phyloP scores from a whole-genome alignment of 371 early-diverging fungal genomes.

The Funneliformis caledonium region DNA sequence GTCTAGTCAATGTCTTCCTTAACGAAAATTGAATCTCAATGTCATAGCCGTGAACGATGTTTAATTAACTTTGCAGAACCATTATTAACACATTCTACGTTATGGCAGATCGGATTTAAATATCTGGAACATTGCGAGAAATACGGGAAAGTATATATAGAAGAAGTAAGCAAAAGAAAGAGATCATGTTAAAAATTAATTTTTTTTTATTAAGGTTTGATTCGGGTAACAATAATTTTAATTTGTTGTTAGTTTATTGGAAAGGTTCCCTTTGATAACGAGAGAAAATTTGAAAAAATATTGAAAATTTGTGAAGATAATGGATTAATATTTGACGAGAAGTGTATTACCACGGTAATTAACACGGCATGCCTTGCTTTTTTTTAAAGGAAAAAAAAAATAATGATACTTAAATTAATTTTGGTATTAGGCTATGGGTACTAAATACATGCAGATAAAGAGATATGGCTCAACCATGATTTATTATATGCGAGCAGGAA shows the following conservation, averaged over 20 bases:
- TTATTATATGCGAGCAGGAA: slow-evolving; percentile 27
- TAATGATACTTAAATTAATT: not conserved
- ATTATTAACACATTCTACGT: not conserved
- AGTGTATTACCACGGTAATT: slow-evolving; percentile 29
- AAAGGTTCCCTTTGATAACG: slow-evolving; percentile 30
- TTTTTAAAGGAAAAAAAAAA: not conserved
- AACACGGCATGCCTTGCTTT: not conserved
- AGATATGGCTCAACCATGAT: slow-evolving; percentile 27
- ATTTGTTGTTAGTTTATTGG: slow-evolving; percentile 24
- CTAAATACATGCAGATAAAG: slow-evolving; percentile 13
- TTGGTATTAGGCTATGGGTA: not conserved
- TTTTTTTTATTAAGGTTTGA: not conserved
- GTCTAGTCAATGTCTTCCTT: not conserved
- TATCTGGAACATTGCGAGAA: slow-evolving; percentile 30
- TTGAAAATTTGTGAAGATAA: slow-evolving; percentile 37
- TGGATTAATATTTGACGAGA: slow-evolving; percentile 15
- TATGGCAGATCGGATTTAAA: slow-evolving; percentile 39
- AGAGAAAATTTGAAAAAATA: slow-evolving; percentile 25
- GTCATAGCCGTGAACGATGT: slow-evolving; percentile 15
- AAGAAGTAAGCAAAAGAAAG: slow-evolving; percentile 4
- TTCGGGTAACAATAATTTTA: not conserved
- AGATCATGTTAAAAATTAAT: not conserved
- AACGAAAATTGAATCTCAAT: too few relatives aligned
- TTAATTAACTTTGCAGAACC: slow-evolving; percentile 33
- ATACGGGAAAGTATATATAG: slow-evolving; percentile 23